Percentiles rank a stretch among this genome's conserved stretches.
phyloP scores from a whole-genome alignment of 176 grass and related monocot species.

The Pharus latifolius region DNA sequence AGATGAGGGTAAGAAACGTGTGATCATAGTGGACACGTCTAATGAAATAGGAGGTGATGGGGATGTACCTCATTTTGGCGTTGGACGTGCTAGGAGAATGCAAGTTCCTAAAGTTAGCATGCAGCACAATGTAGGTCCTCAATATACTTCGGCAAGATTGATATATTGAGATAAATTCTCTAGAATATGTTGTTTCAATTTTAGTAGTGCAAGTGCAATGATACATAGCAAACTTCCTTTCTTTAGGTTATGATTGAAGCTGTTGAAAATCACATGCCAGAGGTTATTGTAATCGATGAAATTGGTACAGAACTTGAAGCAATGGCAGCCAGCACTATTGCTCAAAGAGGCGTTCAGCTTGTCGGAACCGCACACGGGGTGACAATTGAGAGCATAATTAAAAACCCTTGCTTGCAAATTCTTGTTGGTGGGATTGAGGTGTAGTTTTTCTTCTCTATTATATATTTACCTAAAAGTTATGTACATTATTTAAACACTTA shows the following conservation, averaged over 20 bases:
- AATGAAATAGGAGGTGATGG: slow-evolving; percentile 99
- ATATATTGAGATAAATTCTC: not conserved
- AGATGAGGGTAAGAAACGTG: slow-evolving; percentile 82
- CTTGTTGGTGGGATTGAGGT: slow-evolving; percentile 99
- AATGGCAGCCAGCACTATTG: slow-evolving; percentile 93
- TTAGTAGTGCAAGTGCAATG: not conserved
- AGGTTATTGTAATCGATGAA: slow-evolving; percentile 99
- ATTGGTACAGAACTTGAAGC: slow-evolving; percentile 97
- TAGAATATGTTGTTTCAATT: not conserved
- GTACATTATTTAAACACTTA: not conserved
- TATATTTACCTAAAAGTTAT: not conserved
- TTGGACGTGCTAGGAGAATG: slow-evolving; percentile 93
- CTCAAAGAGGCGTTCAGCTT: slow-evolving; percentile 96
- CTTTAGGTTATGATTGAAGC: slow-evolving; percentile 93
- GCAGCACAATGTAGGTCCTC: slow-evolving; percentile 74
- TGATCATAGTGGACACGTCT: slow-evolving; percentile 93
- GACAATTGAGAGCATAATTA: slow-evolving; percentile 95
- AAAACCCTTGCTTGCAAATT: slow-evolving; percentile 91
- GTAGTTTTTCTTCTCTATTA: not conserved
- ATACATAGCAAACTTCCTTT: slow-evolving; percentile 2
- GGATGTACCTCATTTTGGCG: slow-evolving; percentile 88
- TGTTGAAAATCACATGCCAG: slow-evolving; percentile 99
- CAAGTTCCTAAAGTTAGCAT: slow-evolving; percentile 98
- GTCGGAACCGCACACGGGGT: slow-evolving; percentile 96
- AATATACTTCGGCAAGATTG: slow-evolving; percentile 10